Conservation (phyloP, 208 protist genomes). For the Trypanosoma platydactyli region DNA sequence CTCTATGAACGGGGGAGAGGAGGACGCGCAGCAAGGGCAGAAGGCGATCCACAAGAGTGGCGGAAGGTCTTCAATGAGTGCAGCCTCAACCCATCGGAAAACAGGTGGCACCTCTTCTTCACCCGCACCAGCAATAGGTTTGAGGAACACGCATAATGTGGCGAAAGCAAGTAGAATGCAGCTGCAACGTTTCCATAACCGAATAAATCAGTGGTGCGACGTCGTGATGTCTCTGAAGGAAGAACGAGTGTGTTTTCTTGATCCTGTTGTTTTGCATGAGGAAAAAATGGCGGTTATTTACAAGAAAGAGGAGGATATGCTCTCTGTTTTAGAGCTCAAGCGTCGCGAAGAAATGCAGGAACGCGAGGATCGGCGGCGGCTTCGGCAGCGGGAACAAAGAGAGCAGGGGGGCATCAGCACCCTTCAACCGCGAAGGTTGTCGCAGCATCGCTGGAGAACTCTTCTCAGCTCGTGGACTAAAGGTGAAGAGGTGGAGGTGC, state of each 20-base stretch:
- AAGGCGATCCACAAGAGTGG: not conserved
- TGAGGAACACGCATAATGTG: too few relatives aligned
- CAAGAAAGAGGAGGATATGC: conserved; percentile 17
- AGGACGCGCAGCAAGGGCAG: too few relatives aligned
- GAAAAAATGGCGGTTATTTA: conserved; percentile 9
- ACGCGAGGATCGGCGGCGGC: not conserved
- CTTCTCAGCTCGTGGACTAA: conserved; percentile 13
- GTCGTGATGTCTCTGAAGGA: not conserved
- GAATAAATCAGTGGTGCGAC: conserved; percentile 19
- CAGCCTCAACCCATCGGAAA: too few relatives aligned
- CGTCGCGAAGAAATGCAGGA: conserved; percentile 20
- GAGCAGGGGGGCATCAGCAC: not conserved
- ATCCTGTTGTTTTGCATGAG: conserved; percentile 23
- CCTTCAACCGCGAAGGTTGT: not conserved
- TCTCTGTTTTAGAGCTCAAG: not conserved
- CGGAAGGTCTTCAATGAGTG: too few relatives aligned
- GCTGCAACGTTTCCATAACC: not conserved
- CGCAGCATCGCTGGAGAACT: conserved; percentile 10
- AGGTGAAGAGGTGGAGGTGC: not conserved
- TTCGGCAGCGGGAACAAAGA: not conserved
- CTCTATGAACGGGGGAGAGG: not conserved
- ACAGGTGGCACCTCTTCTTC: too few relatives aligned
- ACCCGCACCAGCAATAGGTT: too few relatives aligned
- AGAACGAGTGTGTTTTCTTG: not conserved
- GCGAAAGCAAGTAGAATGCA: conserved; percentile 3